Percentiles rank a stretch among this genome's conserved stretches.
Evolutionary conservation across 2,329 filamentous ascomycete genomes (phyloP).

Genomic region (Exophiala lecanii-corni): DNA sequence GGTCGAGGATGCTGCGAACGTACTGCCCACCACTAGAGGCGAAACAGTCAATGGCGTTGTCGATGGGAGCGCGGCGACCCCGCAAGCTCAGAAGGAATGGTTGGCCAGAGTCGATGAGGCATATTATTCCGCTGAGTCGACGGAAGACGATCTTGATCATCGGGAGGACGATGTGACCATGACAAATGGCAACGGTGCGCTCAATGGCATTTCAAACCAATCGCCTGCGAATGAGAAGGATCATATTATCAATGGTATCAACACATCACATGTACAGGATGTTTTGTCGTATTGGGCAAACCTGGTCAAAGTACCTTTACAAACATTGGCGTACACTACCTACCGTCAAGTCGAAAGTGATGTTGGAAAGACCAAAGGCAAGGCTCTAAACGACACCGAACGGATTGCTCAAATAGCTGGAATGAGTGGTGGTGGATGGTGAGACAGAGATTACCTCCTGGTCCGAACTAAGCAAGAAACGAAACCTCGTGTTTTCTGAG

Average conservation of each 20-base stretch:
- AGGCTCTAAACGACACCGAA: slow-evolving; percentile 63
- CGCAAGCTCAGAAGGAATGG: slow-evolving; percentile 82
- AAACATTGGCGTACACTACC: slow-evolving; percentile 74
- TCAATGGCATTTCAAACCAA: slow-evolving; percentile 22
- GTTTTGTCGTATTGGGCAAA: slow-evolving; percentile 71
- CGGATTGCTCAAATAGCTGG: slow-evolving; percentile 82
- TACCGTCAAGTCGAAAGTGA: slow-evolving; percentile 93
- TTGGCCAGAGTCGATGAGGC: slow-evolving; percentile 78
- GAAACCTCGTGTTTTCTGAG: no score
- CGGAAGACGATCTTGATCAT: slow-evolving; percentile 40
- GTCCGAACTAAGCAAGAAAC: no score
- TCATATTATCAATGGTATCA: slow-evolving; percentile 56
- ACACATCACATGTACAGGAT: slow-evolving; percentile 58
- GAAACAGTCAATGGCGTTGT: slow-evolving; percentile 25
- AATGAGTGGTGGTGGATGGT: slow-evolving; percentile 93
- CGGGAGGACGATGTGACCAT: slow-evolving; percentile 19
- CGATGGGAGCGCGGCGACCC: slow-evolving; percentile 39
- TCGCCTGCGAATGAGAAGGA: slow-evolving; percentile 11
- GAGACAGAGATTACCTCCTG: not conserved
- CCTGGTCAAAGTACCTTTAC: slow-evolving; percentile 64
- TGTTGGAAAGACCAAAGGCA: slow-evolving; percentile 64
- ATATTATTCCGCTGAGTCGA: slow-evolving; percentile 72
- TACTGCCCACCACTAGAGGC: slow-evolving; percentile 20
- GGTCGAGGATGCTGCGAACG: slow-evolving; percentile 63
- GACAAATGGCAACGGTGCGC: slow-evolving; percentile 6